A percentile compares a stretch with the other conserved stretches of the same genome.
Evolutionary conservation across 2,329 filamentous ascomycete species (phyloP).

Genomic region (Arthrinium phaeospermum): DNA sequence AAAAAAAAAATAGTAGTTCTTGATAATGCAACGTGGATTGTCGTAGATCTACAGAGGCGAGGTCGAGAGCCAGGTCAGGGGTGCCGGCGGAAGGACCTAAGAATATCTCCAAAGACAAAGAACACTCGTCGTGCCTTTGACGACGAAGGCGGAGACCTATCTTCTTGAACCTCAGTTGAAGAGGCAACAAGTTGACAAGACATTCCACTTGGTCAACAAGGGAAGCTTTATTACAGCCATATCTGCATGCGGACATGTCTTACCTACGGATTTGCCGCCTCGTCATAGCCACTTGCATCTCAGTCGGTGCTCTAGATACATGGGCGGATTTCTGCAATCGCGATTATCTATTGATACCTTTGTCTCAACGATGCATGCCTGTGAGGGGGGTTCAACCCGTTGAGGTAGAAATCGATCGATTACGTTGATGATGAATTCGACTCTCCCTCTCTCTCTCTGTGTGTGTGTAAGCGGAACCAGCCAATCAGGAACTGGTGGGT

Average conservation of each 20-base stretch:
- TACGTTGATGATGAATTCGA: neutral
- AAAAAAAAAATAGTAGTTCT: neutral
- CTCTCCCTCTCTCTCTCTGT: too few species aligned
- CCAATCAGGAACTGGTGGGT: neutral
- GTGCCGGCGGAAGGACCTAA: neutral
- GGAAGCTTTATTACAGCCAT: neutral
- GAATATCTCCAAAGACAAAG: conserved; percentile 29
- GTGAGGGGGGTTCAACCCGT: neutral
- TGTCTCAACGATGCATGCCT: neutral
- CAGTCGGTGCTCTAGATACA: neutral
- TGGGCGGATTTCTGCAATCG: neutral
- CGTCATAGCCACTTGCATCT: neutral
- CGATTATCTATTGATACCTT: neutral
- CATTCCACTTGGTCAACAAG: neutral
- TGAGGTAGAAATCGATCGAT: neutral
- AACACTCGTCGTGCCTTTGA: conserved; percentile 25
- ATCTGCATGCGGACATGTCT: conserved; percentile 15
- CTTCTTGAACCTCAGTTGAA: neutral
- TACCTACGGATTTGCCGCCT: neutral
- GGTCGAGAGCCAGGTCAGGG: conserved; percentile 15
- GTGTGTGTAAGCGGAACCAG: neutral
- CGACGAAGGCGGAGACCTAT: neutral
- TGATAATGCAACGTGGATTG: neutral
- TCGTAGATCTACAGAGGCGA: conserved; percentile 7
- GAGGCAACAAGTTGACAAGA: neutral